A percentile compares a stretch with the other conserved stretches of the same genome.
Conservation (phyloP, 164 flowering plant species). For the Cinnamomum micranthum region DNA sequence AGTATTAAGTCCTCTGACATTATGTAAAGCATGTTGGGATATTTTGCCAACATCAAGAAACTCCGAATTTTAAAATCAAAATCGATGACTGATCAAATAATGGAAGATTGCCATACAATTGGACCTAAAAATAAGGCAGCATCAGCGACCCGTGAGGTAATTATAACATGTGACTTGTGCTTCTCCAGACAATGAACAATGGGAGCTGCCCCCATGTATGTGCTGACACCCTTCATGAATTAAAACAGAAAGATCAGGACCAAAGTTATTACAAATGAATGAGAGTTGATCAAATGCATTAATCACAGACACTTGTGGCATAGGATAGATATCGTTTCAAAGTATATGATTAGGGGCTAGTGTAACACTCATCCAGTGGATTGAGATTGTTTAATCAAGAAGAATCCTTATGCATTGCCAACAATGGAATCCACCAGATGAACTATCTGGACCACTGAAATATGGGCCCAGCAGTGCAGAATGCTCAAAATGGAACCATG, state of each 20-base stretch:
- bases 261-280: background rate
- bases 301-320: background rate
- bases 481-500: background rate
- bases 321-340: background rate
- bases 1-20: background rate
- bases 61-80: background rate
- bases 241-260: constrained; percentile 9
- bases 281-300: background rate
- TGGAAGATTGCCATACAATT: constrained; percentile 50
- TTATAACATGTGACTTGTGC: constrained; percentile 71
- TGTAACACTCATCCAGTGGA: background rate
- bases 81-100: background rate
- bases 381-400: background rate
- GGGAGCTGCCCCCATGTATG: constrained; percentile 93
- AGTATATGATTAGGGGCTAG: background rate
- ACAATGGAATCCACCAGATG: background rate
- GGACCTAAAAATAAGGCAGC: constrained; percentile 92
- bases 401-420: background rate
- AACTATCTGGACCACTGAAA: background rate
- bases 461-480: background rate
- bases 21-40: background rate
- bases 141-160: constrained; percentile 93
- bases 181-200: constrained; percentile 84
- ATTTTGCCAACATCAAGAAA: background rate
- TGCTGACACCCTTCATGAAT: constrained; percentile 67